Evolutionary conservation across 768 basidiomycete genomes (phyloP).

Genomic region (Tricholoma flavovirens): DNA sequence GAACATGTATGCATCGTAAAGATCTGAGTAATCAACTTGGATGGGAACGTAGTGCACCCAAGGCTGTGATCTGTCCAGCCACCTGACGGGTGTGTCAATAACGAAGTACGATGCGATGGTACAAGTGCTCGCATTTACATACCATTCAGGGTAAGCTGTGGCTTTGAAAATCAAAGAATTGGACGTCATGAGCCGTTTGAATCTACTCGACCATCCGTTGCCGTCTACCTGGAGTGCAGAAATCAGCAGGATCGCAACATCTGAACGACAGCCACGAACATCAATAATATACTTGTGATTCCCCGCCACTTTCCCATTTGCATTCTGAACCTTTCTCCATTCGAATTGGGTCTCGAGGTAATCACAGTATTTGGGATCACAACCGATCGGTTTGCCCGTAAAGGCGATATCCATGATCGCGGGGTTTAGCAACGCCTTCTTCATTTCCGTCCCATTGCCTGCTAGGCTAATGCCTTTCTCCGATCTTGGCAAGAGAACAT

Average conservation of each 20-base stretch:
- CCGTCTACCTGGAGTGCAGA: conserved; percentile 38
- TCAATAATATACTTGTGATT: conserved; percentile 56
- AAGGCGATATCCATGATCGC: conserved; percentile 55
- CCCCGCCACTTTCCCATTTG: conserved; percentile 33
- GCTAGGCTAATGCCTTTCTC: conserved; percentile 19
- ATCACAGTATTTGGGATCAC: conserved; percentile 37
- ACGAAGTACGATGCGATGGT: neutral
- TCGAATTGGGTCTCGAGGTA: conserved; percentile 40
- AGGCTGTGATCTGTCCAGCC: conserved; percentile 46
- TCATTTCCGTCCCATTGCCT: conserved; percentile 26
- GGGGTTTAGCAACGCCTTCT: conserved; percentile 35
- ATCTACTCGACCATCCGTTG: conserved; percentile 60
- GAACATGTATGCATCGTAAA: conserved; percentile 62
- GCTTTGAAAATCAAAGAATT: conserved; percentile 61
- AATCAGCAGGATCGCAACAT: neutral
- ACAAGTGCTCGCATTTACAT: conserved; percentile 3
- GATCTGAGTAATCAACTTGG: conserved; percentile 51
- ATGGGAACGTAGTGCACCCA: conserved; percentile 72
- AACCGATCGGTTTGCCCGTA: conserved; percentile 35
- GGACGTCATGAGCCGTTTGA: conserved; percentile 51
- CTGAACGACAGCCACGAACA: conserved; percentile 17
- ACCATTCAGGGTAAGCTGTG: conserved; percentile 69
- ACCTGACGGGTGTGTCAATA: conserved; percentile 28
- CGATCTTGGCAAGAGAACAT: conserved; percentile 26
- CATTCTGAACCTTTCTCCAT: conserved; percentile 34